Conservation (phyloP, 2,329 filamentous ascomycete species). For the Colletotrichum cordylinicola region DNA sequence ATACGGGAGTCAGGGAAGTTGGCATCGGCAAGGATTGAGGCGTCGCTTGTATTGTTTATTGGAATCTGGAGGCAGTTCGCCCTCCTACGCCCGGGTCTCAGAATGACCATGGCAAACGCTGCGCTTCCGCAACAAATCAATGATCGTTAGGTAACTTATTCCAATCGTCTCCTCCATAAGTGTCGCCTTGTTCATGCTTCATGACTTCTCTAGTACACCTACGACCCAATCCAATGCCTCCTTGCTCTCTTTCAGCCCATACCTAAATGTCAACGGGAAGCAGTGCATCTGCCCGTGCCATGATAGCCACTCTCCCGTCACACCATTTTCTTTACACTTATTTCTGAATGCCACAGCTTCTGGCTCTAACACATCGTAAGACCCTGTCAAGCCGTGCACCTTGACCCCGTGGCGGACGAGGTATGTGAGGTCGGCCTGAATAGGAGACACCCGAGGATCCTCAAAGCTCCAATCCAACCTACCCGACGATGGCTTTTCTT, state of each 20-base stretch:
- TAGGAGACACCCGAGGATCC: slow-evolving; percentile 54
- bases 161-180: accelerated
- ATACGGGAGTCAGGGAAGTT: not conserved
- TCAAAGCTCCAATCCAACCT: slow-evolving; percentile 26
- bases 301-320: slow-evolving; percentile 60
- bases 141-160: not conserved
- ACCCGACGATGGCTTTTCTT: too few species aligned
- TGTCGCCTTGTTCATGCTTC: not conserved
- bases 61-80: not conserved
- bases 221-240: slow-evolving; percentile 51
- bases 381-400: slow-evolving; percentile 57
- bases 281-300: slow-evolving; percentile 69
- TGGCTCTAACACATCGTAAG: slow-evolving; percentile 57
- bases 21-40: accelerated
- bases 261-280: slow-evolving; percentile 56
- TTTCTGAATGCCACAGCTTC: slow-evolving; percentile 56
- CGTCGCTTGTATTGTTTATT: accelerated
- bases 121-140: not conserved
- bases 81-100: not conserved
- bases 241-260: slow-evolving; percentile 51
- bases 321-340: slow-evolving; percentile 44
- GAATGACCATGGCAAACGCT: accelerated
- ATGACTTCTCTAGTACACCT: slow-evolving; percentile 25
- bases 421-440: slow-evolving; percentile 45
- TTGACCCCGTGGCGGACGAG: slow-evolving; percentile 39